Evolutionary conservation across 208 protist genomes (phyloP), one percentile per base, ranked within the genome.

Genomic region (Vickermania ingenoplastis): DNA sequence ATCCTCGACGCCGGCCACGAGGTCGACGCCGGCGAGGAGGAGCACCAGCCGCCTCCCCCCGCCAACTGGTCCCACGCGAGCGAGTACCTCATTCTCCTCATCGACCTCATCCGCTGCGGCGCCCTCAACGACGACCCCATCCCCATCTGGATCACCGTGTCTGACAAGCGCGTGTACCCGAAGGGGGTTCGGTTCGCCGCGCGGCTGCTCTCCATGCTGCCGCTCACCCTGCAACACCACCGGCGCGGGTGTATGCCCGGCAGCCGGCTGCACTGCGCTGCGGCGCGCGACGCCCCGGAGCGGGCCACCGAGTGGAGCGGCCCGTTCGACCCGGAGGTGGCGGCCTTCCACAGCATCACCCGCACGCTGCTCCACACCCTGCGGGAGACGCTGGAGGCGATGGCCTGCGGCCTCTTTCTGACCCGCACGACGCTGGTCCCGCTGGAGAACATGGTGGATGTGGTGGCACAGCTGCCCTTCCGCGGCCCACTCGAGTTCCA

Each of bases 1-100:
- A 45, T 45, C 11, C 36, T 45, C 11, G 11, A 45, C 11, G 36
- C 17, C 11, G 36, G 36, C 7, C 11, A 45, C 28, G 31, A n/a
- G 3, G 49, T 54, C 29, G 24, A 41, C 3, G 48, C 49, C 3
- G 22, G 51, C 26, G 54, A 65, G 21, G 52, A 58, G 30, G 52
- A 58, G 28, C 52, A 41, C 7, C 1, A 2, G 1, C 29, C n/a
- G 30, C 52, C 49, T 31, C 7, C 7, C 11, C 36, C 36, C 36
- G 17, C 36, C 11, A 17, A 17, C 7, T 45, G 36, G 36, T n/a
- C 36, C 7, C 36, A 45, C 36, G 17, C 71, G 14, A 76, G 75
- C 52, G 75, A 81, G 59, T 76, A 76, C 59, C 45, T 48, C n/a
- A 53, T 81, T 56, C 61, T 76, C 51, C 71, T 81, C 63, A 76